A percentile compares a stretch with the other conserved stretches of the same genome.
Evolutionary conservation across 108 stramenopile species (phyloP).

Genomic region (Cyclotella baltica): DNA sequence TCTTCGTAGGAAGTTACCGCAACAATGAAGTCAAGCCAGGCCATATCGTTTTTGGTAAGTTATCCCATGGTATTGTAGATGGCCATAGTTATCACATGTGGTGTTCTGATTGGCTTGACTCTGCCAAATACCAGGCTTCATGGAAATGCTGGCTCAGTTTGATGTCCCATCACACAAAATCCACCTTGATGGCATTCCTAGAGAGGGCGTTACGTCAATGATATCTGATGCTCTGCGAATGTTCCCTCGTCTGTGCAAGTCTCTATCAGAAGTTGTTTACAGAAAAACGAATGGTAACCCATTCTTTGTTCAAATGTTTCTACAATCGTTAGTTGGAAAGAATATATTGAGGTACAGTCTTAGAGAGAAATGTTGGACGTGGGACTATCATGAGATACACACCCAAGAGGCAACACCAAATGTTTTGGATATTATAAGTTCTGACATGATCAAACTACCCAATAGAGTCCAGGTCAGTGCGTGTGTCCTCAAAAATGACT

Average conservation of each 20-base stretch:
- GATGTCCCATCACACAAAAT: constrained; percentile 12
- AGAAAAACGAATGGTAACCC: constrained; percentile 49
- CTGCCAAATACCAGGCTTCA: no score
- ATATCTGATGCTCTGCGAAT: constrained; percentile 42
- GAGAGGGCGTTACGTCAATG: constrained; percentile 32
- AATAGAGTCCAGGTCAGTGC: neutral
- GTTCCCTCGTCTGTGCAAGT: constrained; percentile 31
- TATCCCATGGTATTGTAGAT: no score
- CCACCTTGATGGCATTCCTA: constrained; percentile 28
- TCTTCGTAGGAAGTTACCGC: constrained; percentile 55
- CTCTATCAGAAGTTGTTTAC: constrained; percentile 27
- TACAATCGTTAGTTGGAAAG: constrained; percentile 24
- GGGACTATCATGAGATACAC: constrained; percentile 28
- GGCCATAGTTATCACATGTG: no score
- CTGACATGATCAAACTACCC: constrained; percentile 29
- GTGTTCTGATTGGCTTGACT: no score
- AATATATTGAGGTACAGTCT: constrained; percentile 24
- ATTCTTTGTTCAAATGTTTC: constrained; percentile 39
- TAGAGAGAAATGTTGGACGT: constrained; percentile 31
- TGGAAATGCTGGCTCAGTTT: constrained; percentile 11
- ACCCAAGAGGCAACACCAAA: constrained; percentile 38
- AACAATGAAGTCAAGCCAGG: constrained; percentile 36
- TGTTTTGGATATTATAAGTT: constrained; percentile 47
- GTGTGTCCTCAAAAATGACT: neutral
- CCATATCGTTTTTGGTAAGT: constrained; percentile 25